Base-by-base conservation (phyloP, 2,329 filamentous ascomycete genomes). In the Fusarium globosum region DNA sequence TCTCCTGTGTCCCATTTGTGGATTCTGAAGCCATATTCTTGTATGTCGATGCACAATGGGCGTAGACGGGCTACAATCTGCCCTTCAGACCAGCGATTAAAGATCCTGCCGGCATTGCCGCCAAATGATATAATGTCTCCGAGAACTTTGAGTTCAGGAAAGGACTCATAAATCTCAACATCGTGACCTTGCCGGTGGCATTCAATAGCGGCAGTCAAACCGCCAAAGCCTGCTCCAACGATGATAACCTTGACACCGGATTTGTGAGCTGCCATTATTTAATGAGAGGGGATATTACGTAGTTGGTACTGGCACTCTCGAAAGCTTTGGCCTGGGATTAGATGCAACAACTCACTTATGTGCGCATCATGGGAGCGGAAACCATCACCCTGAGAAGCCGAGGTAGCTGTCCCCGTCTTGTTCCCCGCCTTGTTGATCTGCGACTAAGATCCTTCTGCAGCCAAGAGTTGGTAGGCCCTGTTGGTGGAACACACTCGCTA, bases 71-170 rank as follows among this genome's bases (percentile, higher is more conserved):
- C 53, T 15, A 90, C 82, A 38, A 88, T 86, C 35, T 86, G 78
- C 15, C 74, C 74, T 4, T 66, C 23, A 1, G 81, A 82, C 89
- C 90, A 92, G 7, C 89, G 86, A 59, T 87, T 78, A 75, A 91
- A 90, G 90, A 80, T 91, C 88, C 73, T 53, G 8, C 73, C 73
- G 7, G 73, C 73, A 49, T 76, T 76, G 4, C 64, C 59, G 7
- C 72, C 72, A 21, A 76, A 76, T 2, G 72, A 74, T 13, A 76
- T 74, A 10, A 76, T 74, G 9, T 76, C 73, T 59, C 89, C 90
- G 0, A 91, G 84, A 8, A 83, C 80, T 73, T 90, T 91, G 61
- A 91, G 85, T 61, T 86, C 85, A 6, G 72, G 51, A 38, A 73
- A 75, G 1, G 72, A 61, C 43, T 75, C 72, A 9, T 73, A 61